A percentile compares a stretch with the other conserved stretches of the same genome.
phyloP scores from a whole-genome alignment of 2,329 filamentous ascomycete species.

The Ceratocystiopsis brevicomis region DNA sequence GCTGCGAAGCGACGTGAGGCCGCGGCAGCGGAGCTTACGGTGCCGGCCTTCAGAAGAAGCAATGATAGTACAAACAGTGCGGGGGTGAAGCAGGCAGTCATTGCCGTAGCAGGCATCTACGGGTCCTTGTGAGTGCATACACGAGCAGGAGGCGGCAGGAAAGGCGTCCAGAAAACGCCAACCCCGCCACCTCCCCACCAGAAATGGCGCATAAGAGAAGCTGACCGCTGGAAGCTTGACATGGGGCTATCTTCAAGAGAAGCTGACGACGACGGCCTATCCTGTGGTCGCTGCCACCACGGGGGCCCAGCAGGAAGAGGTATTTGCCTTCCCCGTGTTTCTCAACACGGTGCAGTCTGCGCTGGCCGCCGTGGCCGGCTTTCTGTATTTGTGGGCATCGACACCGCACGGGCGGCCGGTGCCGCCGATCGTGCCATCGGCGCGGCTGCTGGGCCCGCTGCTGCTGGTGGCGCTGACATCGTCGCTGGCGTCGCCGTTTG shows the following conservation, averaged over 20 bases:
- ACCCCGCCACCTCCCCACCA: too few relatives aligned
- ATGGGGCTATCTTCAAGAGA: conserved; percentile 93
- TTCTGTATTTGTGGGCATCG: conserved; percentile 55
- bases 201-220: too few relatives aligned
- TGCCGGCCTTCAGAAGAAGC: conserved; percentile 11
- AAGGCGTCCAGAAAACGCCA: too few relatives aligned
- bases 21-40: conserved; percentile 13
- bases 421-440: conserved; percentile 57
- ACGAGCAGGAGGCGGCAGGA: too few relatives aligned
- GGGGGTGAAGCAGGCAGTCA: conserved; percentile 55
- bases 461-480: conserved; percentile 72
- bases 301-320: conserved; percentile 36
- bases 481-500: conserved; percentile 84
- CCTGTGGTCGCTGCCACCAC: conserved; percentile 22
- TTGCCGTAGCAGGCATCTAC: conserved; percentile 91
- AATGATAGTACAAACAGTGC: conserved; percentile 13
- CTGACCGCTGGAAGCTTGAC: conserved; percentile 42
- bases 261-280: conserved; percentile 85
- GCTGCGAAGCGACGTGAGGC: conserved; percentile 9
- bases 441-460: conserved; percentile 56
- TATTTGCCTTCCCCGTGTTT: conserved; percentile 86
- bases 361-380: conserved; percentile 69
- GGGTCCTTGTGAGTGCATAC: conserved; percentile 63
- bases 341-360: conserved; percentile 89
- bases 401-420: conserved; percentile 31